Evolutionary conservation across 768 basidiomycete genomes (phyloP).

Genomic region (Russula lepida): DNA sequence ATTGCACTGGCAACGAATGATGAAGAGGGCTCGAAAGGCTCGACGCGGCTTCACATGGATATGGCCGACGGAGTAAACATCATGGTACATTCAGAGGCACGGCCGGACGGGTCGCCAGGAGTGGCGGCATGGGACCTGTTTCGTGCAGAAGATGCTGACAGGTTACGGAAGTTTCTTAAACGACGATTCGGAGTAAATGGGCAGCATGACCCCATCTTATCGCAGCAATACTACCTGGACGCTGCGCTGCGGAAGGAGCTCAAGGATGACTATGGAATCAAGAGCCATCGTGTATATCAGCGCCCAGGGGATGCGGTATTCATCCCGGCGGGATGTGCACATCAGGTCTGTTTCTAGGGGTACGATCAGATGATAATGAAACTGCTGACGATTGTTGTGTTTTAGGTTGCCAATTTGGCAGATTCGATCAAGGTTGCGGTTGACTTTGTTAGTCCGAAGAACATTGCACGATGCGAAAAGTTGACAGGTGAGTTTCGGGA

Average conservation of each 20-base stretch:
- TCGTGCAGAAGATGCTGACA: slow-evolving; percentile 71
- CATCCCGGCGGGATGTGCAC: slow-evolving; percentile 90
- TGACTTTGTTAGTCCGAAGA: slow-evolving; percentile 93
- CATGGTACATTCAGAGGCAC: slow-evolving; percentile 62
- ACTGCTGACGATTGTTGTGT: not conserved
- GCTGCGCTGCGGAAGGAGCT: slow-evolving; percentile 56
- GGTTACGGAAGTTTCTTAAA: slow-evolving; percentile 65
- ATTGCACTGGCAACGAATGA: slow-evolving; percentile 68
- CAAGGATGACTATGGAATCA: slow-evolving; percentile 57
- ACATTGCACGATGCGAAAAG: slow-evolving; percentile 75
- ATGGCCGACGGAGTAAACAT: slow-evolving; percentile 87
- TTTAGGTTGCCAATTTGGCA: slow-evolving; percentile 82
- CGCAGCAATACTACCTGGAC: slow-evolving; percentile 83
- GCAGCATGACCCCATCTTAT: slow-evolving; percentile 80
- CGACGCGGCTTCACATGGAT: slow-evolving; percentile 84
- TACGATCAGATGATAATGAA: not conserved
- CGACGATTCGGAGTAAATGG: slow-evolving; percentile 49
- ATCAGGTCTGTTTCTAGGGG: slow-evolving; percentile 50
- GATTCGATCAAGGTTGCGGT: slow-evolving; percentile 94
- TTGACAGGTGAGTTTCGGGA: slow-evolving; percentile 84
- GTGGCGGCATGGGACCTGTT: slow-evolving; percentile 91
- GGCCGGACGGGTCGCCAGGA: slow-evolving; percentile 54
- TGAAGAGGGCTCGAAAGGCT: slow-evolving; percentile 56
- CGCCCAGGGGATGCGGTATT: slow-evolving; percentile 89
- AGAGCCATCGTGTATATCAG: slow-evolving; percentile 81